Evolutionary conservation across 2,329 filamentous ascomycete genomes (phyloP), one percentile per base, ranked within the genome.

Genomic region (Botrytis byssoidea): DNA sequence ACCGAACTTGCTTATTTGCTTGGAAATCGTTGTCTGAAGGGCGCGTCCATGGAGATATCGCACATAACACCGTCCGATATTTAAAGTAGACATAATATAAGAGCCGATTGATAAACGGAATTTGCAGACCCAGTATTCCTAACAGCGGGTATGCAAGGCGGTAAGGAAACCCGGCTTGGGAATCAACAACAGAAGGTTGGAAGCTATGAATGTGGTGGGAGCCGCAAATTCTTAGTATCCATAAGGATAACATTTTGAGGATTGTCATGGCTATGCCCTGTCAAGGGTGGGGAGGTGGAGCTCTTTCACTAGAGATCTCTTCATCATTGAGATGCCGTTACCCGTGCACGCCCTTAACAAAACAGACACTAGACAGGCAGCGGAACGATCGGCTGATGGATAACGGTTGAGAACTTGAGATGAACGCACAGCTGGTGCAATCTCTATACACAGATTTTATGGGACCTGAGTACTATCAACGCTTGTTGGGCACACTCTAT

Each of bases 121-220:
- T 48, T 66, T 35, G 20, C 42, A 35, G 42, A 48, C 29, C 63
- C 63, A 48, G 16, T 35, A 55, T 55, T 51, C 18, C 37, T 20
- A 35, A 42, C 32, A 55, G 46, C 46, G 66, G 66, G 25, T 68
- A 68, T 55, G 22, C n/a, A 57, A 29, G n/a, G 18, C 40, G 65
- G 65, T 67, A 67, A 51, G 35, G 46, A 67, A 67, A 25, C 65
- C 44, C 44, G 44, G 29, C 61, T 51, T 67, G 44, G 14, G 65
- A 51, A 51, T 51, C 22, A 35, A 22, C 22, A 18, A 37, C 35
- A 4, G 32, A 67, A 67, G 20, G 37, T 51, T 67, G 44, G 35
- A 46, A 65, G 40, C 61, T 40, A 63, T 12, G 14, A 63, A 29
- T 42, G 37, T n/a, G n/a, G 18, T 65, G n/a, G 25, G 61, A 44